These are phyloP conservation scores for Boletus mariae DNA, from an alignment of 1,284 basidiomycete species.

Conservation along the genomic window DNA sequence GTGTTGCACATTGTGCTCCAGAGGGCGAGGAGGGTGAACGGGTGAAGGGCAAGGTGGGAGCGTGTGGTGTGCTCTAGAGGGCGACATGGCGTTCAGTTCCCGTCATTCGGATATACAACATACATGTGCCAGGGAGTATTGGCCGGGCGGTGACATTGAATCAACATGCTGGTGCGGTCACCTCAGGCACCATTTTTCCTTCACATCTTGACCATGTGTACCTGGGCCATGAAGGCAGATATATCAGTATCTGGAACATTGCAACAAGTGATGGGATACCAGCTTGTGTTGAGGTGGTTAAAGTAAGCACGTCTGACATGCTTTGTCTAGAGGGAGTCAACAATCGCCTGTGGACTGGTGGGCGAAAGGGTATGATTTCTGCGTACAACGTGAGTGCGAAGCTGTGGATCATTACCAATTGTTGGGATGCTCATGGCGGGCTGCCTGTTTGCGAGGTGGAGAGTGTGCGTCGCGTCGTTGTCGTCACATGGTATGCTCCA, in stretches of 20 bases:
- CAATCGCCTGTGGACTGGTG: constrained; percentile 81
- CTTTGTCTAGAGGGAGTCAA: constrained; percentile 78
- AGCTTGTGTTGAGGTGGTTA: constrained; percentile 64
- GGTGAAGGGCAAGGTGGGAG: too few relatives aligned
- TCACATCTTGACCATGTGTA: constrained; percentile 69
- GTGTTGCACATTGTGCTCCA: too few relatives aligned
- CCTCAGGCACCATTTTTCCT: constrained; percentile 75
- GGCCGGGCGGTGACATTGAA: constrained; percentile 50
- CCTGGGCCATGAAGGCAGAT: constrained; percentile 93
- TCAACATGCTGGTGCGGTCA: constrained; percentile 76
- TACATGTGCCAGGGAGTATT: constrained; percentile 51
- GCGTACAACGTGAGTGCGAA: constrained; percentile 70
- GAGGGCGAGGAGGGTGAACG: too few relatives aligned
- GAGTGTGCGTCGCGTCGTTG: too few relatives aligned
- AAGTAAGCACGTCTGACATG: constrained; percentile 78
- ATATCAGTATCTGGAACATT: constrained; percentile 75
- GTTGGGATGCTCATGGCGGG: constrained; percentile 86
- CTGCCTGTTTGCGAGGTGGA: constrained; percentile 51
- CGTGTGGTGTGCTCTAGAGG: too few relatives aligned
- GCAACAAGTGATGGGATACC: constrained; percentile 49
- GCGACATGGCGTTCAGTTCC: constrained; percentile 44
- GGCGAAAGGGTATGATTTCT: constrained; percentile 77
- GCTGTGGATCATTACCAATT: constrained; percentile 87
- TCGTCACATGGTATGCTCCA: too few relatives aligned
- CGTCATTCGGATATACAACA: constrained; percentile 75